These are phyloP conservation scores for Russula earlei DNA, from an alignment of 768 basidiomycete genomes.

Conservation along the genomic window DNA sequence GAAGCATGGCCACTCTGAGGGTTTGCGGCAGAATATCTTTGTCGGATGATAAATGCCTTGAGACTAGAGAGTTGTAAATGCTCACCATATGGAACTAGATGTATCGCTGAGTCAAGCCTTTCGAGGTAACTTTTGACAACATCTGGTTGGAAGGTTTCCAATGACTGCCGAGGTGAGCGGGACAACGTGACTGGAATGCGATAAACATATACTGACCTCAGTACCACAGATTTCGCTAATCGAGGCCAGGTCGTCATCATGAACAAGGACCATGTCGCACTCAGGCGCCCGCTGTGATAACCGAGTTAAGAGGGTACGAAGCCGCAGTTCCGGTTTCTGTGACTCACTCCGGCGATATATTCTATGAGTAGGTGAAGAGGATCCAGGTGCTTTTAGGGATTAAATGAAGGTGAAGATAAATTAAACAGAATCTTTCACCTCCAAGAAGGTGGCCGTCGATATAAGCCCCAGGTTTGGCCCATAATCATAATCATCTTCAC, in stretches of 20 bases:
- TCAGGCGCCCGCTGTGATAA: not conserved
- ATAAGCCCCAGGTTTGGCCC: not conserved
- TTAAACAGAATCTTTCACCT: not conserved
- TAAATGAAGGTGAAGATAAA: not conserved
- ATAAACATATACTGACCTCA: not conserved
- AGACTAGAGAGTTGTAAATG: too few species aligned
- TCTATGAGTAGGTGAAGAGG: not conserved
- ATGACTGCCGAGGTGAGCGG: not conserved
- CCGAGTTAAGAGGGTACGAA: not conserved
- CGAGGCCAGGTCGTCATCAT: not conserved
- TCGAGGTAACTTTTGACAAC: not conserved
- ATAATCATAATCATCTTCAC: not conserved
- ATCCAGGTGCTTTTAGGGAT: not conserved
- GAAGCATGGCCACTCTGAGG: too few species aligned
- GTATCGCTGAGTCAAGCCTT: not conserved
- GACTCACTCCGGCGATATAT: not conserved
- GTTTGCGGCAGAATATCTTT: too few species aligned
- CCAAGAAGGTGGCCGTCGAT: not conserved
- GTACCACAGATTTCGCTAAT: not conserved
- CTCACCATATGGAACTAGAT: not conserved
- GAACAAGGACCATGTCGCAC: not conserved
- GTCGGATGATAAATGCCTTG: too few species aligned
- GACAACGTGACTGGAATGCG: not conserved
- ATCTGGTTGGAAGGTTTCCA: not conserved
- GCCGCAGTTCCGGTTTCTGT: too few species aligned